A percentile compares a stretch with the other conserved stretches of the same genome.
Conservation (phyloP, 768 basidiomycete species). For the Daedaleopsis nitida region DNA sequence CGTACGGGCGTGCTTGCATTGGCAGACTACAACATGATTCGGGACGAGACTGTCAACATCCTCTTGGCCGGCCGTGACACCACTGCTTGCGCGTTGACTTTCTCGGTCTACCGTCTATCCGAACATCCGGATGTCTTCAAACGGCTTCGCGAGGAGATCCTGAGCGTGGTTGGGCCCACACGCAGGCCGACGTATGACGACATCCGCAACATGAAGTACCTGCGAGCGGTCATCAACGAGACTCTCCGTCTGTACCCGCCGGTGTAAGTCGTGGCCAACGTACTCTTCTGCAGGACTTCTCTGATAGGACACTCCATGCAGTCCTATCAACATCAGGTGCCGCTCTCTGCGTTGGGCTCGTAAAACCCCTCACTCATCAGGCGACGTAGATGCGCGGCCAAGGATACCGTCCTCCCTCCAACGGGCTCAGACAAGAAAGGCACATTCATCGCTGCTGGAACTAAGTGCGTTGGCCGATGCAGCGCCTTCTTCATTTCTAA, state of each 20-base stretch:
- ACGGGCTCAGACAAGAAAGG: constrained; percentile 16
- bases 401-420: constrained; percentile 30
- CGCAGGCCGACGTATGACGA: constrained; percentile 55
- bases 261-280: constrained; percentile 6
- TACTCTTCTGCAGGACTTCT: constrained; percentile 6
- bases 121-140: constrained; percentile 48
- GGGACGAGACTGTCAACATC: constrained; percentile 33
- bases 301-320: background rate
- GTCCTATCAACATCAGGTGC: constrained; percentile 14
- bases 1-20: too few species aligned
- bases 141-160: constrained; percentile 54
- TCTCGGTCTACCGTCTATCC: constrained; percentile 55
- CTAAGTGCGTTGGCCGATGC: background rate
- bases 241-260: constrained; percentile 27
- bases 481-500: background rate
- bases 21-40: constrained; percentile 28
- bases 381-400: constrained; percentile 18
- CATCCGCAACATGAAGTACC: constrained; percentile 58
- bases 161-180: constrained; percentile 44
- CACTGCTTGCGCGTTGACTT: constrained; percentile 52
- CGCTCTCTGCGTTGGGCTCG: too few species aligned
- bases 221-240: constrained; percentile 23
- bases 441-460: constrained; percentile 11
- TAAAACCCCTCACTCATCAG: background rate
- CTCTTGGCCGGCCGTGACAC: constrained; percentile 33